phyloP scores from a whole-genome alignment of 106 monocot species.

The Iris macrosiphon region DNA sequence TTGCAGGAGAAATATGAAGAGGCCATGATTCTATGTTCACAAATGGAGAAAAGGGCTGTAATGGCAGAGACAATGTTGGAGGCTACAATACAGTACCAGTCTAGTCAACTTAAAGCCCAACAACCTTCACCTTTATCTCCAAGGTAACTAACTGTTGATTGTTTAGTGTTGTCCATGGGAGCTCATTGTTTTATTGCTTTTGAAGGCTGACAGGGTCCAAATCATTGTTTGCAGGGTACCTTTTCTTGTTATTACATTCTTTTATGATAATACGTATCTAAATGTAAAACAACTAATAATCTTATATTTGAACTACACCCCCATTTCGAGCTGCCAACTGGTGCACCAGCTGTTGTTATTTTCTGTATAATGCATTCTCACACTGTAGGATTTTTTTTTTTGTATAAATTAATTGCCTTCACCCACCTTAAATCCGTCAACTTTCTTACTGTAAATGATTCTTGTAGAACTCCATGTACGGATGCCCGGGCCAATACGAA shows the following conservation, averaged over 20 bases:
- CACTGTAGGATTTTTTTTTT: neutral
- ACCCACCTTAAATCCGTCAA: too few relatives aligned
- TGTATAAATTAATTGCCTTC: neutral
- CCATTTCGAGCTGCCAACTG: too few relatives aligned
- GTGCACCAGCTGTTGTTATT: neutral
- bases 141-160: conserved; percentile 21
- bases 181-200: neutral
- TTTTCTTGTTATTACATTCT: neutral
- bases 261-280: neutral
- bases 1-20: conserved; percentile 74
- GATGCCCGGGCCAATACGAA: neutral
- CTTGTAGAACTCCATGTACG: conserved; percentile 31
- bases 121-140: conserved; percentile 27
- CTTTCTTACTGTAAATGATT: neutral
- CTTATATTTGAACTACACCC: neutral
- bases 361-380: neutral
- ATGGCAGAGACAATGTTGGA: conserved; percentile 79
- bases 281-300: neutral
- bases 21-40: conserved; percentile 29
- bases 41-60: conserved; percentile 73
- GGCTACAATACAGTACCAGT: conserved; percentile 63
- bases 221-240: neutral
- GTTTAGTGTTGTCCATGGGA: neutral
- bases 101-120: conserved; percentile 50
- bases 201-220: neutral